phyloP scores from a whole-genome alignment of 169 alveolate species.

The Theileria luwenshuni region DNA sequence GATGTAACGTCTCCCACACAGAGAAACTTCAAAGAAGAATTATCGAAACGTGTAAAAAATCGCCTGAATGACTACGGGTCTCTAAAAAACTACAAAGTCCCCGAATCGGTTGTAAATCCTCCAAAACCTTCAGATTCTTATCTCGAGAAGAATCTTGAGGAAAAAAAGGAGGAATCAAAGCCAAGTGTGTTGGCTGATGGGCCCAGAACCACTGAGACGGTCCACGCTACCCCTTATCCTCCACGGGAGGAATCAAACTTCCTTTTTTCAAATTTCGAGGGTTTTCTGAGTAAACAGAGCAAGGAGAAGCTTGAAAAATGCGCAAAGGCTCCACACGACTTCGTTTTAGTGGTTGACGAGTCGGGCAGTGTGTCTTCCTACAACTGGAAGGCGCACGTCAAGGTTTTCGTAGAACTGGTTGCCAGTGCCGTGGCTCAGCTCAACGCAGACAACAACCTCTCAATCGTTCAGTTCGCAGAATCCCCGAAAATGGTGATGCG shows the following conservation, averaged over 20 bases:
- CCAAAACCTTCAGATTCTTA: no score
- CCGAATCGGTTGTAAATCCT: not conserved
- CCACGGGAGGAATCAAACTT: not conserved
- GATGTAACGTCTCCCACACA: not conserved
- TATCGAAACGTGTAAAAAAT: not conserved
- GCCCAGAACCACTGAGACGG: not conserved
- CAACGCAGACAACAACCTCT: conserved; percentile 16
- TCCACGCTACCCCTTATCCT: not conserved
- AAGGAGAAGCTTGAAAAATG: conserved; percentile 1
- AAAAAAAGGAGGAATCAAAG: no score
- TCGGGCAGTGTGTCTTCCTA: conserved; percentile 14
- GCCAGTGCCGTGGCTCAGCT: conserved; percentile 19
- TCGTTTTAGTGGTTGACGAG: conserved; percentile 43
- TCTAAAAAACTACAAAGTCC: not conserved
- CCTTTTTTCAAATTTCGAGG: conserved; percentile 2
- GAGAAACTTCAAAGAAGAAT: not conserved
- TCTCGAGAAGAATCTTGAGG: no score
- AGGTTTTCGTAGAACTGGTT: conserved; percentile 8
- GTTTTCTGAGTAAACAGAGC: conserved; percentile 5
- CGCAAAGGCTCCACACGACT: conserved; percentile 36
- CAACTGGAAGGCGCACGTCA: conserved; percentile 31
- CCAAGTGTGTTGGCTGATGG: no score
- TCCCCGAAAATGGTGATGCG: conserved; percentile 4
- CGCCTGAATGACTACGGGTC: conserved; percentile 9
- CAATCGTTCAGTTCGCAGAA: conserved; percentile 27